A percentile compares a stretch with the other conserved stretches of the same genome.
phyloP scores from a whole-genome alignment of 106 monocot genomes.

The Allium sativum region DNA sequence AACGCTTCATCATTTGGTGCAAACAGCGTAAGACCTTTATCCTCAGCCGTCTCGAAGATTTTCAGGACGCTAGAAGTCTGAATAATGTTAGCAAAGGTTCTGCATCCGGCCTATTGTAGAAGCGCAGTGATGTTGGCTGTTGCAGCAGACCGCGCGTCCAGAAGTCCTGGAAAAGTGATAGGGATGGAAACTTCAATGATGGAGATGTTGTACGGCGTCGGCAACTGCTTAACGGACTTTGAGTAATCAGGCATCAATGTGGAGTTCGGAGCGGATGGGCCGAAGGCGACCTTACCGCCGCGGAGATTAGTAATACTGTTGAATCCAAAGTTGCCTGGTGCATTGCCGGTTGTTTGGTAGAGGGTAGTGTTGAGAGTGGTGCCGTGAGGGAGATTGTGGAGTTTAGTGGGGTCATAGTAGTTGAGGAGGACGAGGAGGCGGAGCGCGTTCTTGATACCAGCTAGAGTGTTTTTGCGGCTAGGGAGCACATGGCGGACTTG shows the following conservation, averaged over 20 bases:
- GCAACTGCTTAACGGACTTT: conserved; percentile 60
- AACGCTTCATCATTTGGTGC: conserved; percentile 92
- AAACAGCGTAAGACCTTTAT: conserved; percentile 66
- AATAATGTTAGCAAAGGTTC: conserved; percentile 55
- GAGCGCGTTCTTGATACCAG: conserved; percentile 77
- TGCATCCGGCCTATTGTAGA: conserved; percentile 88
- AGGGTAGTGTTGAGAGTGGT: conserved; percentile 65
- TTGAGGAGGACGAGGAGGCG: conserved; percentile 84
- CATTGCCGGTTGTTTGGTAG: conserved; percentile 82
- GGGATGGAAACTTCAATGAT: conserved; percentile 76
- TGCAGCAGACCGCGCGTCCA: conserved; percentile 48
- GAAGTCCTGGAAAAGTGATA: conserved; percentile 72
- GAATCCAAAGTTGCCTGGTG: conserved; percentile 63
- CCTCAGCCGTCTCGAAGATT: conserved; percentile 64
- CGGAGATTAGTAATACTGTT: conserved; percentile 79
- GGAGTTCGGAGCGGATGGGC: conserved; percentile 47
- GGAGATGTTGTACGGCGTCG: conserved; percentile 86
- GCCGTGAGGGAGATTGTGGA: conserved; percentile 60
- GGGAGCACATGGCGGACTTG: conserved; percentile 43
- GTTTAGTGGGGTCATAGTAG: conserved; percentile 85
- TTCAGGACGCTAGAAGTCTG: conserved; percentile 67
- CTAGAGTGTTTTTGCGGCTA: conserved; percentile 75
- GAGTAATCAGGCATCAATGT: conserved; percentile 54
- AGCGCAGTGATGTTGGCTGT: conserved; percentile 62
- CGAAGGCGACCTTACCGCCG: conserved; percentile 75